Percentiles rank a stretch among this genome's conserved stretches.
Conservation (phyloP, 2,329 filamentous ascomycete genomes). For the Apiospora sp. region DNA sequence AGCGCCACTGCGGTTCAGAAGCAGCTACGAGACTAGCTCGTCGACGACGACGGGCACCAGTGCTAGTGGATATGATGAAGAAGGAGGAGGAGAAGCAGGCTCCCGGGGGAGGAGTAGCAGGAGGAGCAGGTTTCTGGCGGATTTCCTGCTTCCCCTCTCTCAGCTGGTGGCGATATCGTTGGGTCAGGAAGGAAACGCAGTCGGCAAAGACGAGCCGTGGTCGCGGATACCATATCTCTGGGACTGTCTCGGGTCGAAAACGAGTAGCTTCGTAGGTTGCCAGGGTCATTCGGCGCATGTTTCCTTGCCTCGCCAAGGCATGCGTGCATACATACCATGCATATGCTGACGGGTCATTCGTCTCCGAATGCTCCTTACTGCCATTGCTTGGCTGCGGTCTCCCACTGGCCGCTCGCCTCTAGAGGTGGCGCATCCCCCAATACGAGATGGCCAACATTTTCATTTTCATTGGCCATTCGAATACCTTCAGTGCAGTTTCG, state of each 20-base stretch:
- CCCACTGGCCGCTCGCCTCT: neutral
- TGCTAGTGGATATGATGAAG: neutral
- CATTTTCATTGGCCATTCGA: neutral
- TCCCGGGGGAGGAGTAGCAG: neutral
- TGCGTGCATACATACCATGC: neutral
- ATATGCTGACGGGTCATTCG: neutral
- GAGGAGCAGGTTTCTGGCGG: neutral
- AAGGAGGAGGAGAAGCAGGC: neutral
- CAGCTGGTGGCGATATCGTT: slow-evolving; percentile 21
- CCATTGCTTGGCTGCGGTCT: neutral
- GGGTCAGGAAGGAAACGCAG: slow-evolving; percentile 28
- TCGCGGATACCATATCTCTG: slow-evolving; percentile 33
- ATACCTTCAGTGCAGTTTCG: neutral
- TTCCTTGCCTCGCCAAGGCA: neutral
- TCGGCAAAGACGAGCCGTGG: slow-evolving; percentile 29
- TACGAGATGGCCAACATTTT: neutral
- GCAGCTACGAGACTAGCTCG: slow-evolving; percentile 15
- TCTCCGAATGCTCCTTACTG: neutral
- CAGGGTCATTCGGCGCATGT: neutral
- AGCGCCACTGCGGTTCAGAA: slow-evolving; percentile 22
- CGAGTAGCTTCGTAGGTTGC: slow-evolving; percentile 50
- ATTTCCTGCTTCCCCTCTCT: neutral
- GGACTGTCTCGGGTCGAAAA: slow-evolving; percentile 47
- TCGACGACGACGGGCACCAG: neutral
- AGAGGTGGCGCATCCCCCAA: neutral